Evolutionary conservation across 345 rosid species (phyloP).

Genomic region (Lepidium africanum): DNA sequence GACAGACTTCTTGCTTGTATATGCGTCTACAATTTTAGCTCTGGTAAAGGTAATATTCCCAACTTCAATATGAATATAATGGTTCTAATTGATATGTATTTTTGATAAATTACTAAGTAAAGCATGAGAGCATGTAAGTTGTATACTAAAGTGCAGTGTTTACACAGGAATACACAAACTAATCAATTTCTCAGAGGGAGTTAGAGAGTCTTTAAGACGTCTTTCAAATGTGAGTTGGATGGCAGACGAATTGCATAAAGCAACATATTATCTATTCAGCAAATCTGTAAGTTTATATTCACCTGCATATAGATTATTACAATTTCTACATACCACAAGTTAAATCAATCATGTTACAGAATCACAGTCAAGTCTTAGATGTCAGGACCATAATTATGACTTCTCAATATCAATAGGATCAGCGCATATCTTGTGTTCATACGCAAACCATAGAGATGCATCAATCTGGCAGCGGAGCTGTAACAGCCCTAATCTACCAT

Average conservation of each 20-base stretch:
- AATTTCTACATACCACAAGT: not conserved
- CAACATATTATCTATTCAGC: constrained; percentile 68
- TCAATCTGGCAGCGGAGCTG: constrained; percentile 58
- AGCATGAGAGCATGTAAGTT: not conserved
- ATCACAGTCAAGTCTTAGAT: not conserved
- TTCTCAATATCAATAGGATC: constrained; percentile 27
- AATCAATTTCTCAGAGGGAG: constrained; percentile 72
- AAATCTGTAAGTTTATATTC: constrained; percentile 51
- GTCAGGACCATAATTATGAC: not conserved
- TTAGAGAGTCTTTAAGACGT: constrained; percentile 75
- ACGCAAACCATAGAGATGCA: constrained; percentile 75
- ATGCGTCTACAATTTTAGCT: constrained; percentile 83
- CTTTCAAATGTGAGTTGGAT: constrained; percentile 84
- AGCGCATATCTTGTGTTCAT: constrained; percentile 91
- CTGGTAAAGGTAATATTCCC: constrained; percentile 59
- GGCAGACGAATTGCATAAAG: constrained; percentile 91
- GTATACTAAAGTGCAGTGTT: constrained; percentile 10
- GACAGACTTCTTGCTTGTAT: constrained; percentile 76
- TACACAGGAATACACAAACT: constrained; percentile 74
- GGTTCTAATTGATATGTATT: not conserved
- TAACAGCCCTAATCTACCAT: constrained; percentile 76
- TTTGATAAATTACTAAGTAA: not conserved
- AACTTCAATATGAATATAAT: not conserved
- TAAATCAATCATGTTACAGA: not conserved
- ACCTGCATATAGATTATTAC: not conserved